Evolutionary conservation across 2,329 filamentous ascomycete species (phyloP).

Genomic region (Sporothrix brasiliensis): DNA sequence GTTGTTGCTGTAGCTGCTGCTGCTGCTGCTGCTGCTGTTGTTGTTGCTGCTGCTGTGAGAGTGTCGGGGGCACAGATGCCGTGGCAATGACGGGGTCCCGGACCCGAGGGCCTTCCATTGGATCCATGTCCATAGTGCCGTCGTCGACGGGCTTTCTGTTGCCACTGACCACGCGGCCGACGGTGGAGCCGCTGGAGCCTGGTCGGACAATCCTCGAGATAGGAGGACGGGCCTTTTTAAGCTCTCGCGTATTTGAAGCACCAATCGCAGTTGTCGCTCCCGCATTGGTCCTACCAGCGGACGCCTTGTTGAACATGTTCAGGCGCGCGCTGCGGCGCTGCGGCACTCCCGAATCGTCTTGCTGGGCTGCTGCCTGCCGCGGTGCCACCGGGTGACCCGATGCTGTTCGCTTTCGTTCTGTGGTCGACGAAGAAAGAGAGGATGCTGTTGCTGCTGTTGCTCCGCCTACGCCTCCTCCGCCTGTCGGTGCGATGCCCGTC

Average conservation of each 20-base stretch:
- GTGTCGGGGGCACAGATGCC: slow-evolving; percentile 4
- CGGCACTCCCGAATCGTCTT: slow-evolving; percentile 63
- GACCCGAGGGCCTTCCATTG: slow-evolving; percentile 56
- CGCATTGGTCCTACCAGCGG: slow-evolving; percentile 65
- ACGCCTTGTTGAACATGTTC: slow-evolving; percentile 69
- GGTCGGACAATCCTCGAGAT: slow-evolving; percentile 67
- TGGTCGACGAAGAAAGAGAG: slow-evolving; percentile 47
- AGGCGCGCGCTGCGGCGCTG: slow-evolving; percentile 73
- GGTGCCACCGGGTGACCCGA: slow-evolving; percentile 73
- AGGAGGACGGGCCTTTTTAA: slow-evolving; percentile 82
- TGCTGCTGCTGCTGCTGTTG: slow-evolving; percentile 18
- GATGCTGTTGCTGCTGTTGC: slow-evolving; percentile 34
- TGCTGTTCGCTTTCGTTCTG: slow-evolving; percentile 85
- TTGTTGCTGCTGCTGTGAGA: slow-evolving; percentile 31
- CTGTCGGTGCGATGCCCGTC: background rate
- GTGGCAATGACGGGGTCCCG: slow-evolving; percentile 30
- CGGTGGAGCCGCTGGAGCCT: slow-evolving; percentile 67
- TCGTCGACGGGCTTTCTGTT: slow-evolving; percentile 76
- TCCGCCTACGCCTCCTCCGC: slow-evolving; percentile 38
- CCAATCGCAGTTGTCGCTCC: slow-evolving; percentile 58
- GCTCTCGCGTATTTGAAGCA: slow-evolving; percentile 66
- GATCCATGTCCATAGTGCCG: slow-evolving; percentile 69
- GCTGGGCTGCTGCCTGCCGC: slow-evolving; percentile 53
- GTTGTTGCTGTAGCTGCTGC: slow-evolving; percentile 23
- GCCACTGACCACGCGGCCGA: slow-evolving; percentile 85